Evolutionary conservation across 2,329 filamentous ascomycete genomes (phyloP).

Genomic region (Myriosclerotinia duriaeana): DNA sequence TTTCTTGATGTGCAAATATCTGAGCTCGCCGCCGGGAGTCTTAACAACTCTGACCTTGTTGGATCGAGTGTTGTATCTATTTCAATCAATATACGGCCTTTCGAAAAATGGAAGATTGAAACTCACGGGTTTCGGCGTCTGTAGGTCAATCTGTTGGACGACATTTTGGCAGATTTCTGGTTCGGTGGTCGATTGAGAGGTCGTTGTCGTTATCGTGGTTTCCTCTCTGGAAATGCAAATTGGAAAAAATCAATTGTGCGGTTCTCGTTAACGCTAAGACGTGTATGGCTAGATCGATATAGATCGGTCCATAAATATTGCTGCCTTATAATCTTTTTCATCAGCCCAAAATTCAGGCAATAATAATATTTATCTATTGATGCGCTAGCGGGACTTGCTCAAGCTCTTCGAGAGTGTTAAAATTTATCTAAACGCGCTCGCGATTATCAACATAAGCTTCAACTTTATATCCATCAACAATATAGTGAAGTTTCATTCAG

Average conservation of each 20-base stretch:
- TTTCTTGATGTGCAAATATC: conserved; percentile 99
- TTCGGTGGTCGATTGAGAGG: conserved; percentile 41
- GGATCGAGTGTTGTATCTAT: conserved; percentile 94
- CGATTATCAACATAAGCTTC: conserved; percentile 12
- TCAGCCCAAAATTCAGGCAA: background rate
- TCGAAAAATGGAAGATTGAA: conserved; percentile 5
- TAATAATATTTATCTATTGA: background rate
- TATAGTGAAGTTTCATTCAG: conserved; percentile 19
- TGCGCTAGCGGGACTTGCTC: conserved; percentile 22
- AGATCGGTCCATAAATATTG: background rate
- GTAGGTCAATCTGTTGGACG: conserved; percentile 50
- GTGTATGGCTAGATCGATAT: conserved; percentile 16
- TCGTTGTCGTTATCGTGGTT: conserved; percentile 29
- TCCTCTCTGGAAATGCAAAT: conserved; percentile 16
- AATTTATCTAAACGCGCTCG: conserved; percentile 23
- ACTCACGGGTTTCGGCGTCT: conserved; percentile 76
- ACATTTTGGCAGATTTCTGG: conserved; percentile 47
- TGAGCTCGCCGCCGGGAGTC: conserved; percentile 93
- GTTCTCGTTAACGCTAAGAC: conserved; percentile 22
- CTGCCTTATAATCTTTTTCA: background rate
- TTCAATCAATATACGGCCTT: conserved; percentile 27
- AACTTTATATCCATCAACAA: conserved; percentile 22
- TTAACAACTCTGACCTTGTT: conserved; percentile 96
- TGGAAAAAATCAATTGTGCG: conserved; percentile 20
- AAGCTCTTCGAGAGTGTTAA: conserved; percentile 13